These are phyloP conservation scores for Ophiostoma sp. DNA, from an alignment of 2,329 filamentous ascomycete genomes.

Conservation along the genomic window DNA sequence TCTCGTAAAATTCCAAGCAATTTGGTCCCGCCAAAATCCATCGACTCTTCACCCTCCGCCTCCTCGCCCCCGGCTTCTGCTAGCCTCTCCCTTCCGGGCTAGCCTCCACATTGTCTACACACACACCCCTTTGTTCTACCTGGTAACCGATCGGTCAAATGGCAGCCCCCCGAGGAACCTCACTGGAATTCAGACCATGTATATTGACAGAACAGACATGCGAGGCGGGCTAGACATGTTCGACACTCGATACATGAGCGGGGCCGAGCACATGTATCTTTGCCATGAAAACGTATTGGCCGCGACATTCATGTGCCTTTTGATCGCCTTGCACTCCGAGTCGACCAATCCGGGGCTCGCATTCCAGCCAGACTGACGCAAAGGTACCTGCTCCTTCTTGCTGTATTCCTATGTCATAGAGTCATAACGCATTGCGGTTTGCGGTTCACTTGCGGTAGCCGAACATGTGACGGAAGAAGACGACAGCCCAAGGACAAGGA, in stretches of 20 bases:
- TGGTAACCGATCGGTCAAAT: constrained; percentile 25
- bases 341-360: constrained; percentile 9
- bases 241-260: not conserved
- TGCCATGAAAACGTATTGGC: not conserved
- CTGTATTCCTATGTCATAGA: not conserved
- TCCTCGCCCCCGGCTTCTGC: constrained; percentile 8
- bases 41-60: not conserved
- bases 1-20: not conserved
- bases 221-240: not conserved
- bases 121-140: constrained; percentile 8
- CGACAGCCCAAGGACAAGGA: not conserved
- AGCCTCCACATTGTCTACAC: constrained; percentile 9
- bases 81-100: constrained; percentile 10
- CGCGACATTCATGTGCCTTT: constrained; percentile 7
- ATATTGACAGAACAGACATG: constrained; percentile 2
- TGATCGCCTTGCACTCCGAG: not conserved
- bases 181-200: constrained; percentile 12
- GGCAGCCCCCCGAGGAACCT: constrained; percentile 17
- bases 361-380: constrained; percentile 12
- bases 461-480: constrained; percentile 26
- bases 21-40: not conserved
- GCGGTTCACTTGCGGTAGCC: constrained; percentile 20
- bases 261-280: constrained; percentile 9
- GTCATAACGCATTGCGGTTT: constrained; percentile 9
- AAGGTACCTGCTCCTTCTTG: not conserved